Base-by-base conservation (phyloP, 2,329 filamentous ascomycete species). In the Chrysoporthe cubensis region DNA sequence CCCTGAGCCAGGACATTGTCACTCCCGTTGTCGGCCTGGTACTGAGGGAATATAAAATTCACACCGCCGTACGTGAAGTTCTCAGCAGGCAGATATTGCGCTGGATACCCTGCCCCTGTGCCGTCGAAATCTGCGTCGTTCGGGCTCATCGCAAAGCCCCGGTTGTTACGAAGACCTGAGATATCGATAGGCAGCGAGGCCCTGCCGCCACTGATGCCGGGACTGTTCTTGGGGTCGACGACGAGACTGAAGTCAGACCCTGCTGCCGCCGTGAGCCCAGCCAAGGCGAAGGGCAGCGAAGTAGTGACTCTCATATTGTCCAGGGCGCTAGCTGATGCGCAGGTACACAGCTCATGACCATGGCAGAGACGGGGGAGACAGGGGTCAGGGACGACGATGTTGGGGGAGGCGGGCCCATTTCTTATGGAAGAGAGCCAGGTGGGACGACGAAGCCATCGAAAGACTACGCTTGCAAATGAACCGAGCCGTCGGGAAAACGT, bases 81-180 rank as follows among this genome's bases (percentile, higher is more conserved):
- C 37, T 64, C 65, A 2, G 42, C 54, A 3, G 71, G 72, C 2
- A 70, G 62, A 8, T 70, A 71, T 14, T 70, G 26, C n/a, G 71
- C 71, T 16, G 72, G 71, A 32, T 69, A 72, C 3, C 60, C 52
- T 21, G 69, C n/a, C 46, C 71, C 69, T 4, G 48, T 59, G 21
- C 70, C 69, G 56, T 73, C 71, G 14, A 73, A 71, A 61, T 72
- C 64, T 4, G 70, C 72, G n/a, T 73, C 72, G 14, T 65, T 66
- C 13, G 71, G 71, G 21, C 13, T 44, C 18, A 44, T 54, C 2
- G 62, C 71, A 57, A 73, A 73, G 1, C 50, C 71, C 5, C 70
- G 56, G 46, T 71, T 73, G 44, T 73, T 65, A 3, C 68, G 62
- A 4, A 71, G 63, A n/a, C 57, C 44, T 9, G 61, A 60, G 18